Evolutionary conservation across 2,329 filamentous ascomycete species (phyloP).

Genomic region (Nannizzia gypsea): DNA sequence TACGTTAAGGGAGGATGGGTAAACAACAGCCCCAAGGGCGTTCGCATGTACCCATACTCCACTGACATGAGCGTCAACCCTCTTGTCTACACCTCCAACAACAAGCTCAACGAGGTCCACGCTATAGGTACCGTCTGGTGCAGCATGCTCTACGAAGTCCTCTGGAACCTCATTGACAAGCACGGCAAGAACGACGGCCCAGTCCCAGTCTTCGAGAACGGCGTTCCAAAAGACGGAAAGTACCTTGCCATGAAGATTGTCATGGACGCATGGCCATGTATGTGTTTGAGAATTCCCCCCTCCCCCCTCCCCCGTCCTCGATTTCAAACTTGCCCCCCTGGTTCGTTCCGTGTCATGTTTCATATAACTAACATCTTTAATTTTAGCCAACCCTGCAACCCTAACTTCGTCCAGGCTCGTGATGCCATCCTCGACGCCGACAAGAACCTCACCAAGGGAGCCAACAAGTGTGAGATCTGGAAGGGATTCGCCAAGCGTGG

Average conservation of each 20-base stretch:
- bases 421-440: constrained; percentile 13
- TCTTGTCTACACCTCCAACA: constrained; percentile 9
- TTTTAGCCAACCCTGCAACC: constrained; percentile 12
- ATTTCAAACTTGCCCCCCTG: neutral
- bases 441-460: constrained; percentile 10
- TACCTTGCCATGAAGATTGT: constrained; percentile 13
- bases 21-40: constrained; percentile 7
- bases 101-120: constrained; percentile 7
- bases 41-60: constrained; percentile 12
- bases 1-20: constrained; percentile 12
- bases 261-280: constrained; percentile 13
- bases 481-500: constrained; percentile 12
- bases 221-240: constrained; percentile 12
- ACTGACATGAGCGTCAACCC: constrained; percentile 11
- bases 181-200: constrained; percentile 13
- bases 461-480: constrained; percentile 13
- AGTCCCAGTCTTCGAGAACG: constrained; percentile 5
- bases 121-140: constrained; percentile 11
- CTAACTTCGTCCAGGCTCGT: constrained; percentile 14
- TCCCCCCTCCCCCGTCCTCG: too few relatives aligned
- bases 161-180: constrained; percentile 13
- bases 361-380: neutral
- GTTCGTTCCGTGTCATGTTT: neutral
- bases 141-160: constrained; percentile 11
- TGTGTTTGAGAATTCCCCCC: constrained; percentile 1